Evolutionary conservation across 164 flowering plant genomes (phyloP).

Genomic region (Litsea cubeba): DNA sequence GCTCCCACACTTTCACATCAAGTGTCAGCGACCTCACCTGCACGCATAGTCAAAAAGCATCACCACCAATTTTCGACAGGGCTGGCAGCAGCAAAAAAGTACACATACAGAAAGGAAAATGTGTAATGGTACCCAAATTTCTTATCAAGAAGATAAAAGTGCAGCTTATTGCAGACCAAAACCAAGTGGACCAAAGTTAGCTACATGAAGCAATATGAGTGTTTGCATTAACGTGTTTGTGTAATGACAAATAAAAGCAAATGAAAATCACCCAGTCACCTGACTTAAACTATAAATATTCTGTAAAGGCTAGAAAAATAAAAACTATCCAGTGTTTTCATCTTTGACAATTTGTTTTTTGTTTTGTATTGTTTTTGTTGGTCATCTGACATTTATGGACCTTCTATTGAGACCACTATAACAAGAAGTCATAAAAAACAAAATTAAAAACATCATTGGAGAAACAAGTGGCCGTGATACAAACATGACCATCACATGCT

Average conservation of each 20-base stretch:
- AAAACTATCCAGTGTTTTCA: neutral
- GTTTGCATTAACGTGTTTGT: neutral
- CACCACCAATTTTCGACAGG: neutral
- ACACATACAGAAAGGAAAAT: neutral
- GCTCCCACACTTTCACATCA: conserved; percentile 94
- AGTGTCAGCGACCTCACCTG: conserved; percentile 91
- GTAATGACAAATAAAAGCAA: neutral
- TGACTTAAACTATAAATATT: neutral
- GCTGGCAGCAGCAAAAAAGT: neutral
- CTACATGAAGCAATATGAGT: neutral
- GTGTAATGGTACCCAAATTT: neutral
- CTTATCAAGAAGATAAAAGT: no score
- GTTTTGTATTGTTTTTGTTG: no score
- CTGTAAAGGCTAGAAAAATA: neutral
- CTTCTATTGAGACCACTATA: no score
- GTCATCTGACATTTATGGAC: no score
- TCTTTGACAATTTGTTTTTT: neutral
- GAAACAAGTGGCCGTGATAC: no score
- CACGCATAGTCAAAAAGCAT: conserved; percentile 1
- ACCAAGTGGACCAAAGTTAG: neutral
- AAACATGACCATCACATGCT: no score
- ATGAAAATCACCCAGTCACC: neutral
- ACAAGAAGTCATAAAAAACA: no score
- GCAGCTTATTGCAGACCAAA: neutral
- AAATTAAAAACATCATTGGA: no score